Evolutionary conservation across 305 asterid species (phyloP).

Genomic region (Euphrasia arctica): DNA sequence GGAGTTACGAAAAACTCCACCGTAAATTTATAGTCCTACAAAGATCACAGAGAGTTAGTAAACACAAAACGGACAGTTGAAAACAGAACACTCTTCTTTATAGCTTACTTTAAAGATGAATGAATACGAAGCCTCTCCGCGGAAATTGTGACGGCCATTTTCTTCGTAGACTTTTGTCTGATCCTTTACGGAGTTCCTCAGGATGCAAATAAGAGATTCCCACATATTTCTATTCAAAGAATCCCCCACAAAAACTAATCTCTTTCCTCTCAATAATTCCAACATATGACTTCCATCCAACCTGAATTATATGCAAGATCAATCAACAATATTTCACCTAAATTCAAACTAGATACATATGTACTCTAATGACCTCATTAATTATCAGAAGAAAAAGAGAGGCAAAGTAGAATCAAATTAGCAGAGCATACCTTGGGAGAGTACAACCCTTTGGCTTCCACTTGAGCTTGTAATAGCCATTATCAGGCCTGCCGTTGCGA

Average conservation of each 20-base stretch:
- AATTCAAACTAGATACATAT: no score
- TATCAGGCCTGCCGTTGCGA: slow-evolving; percentile 77
- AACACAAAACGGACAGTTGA: background rate
- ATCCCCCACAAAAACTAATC: slow-evolving; percentile 65
- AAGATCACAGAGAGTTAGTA: slow-evolving; percentile 17
- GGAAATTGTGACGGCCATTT: slow-evolving; percentile 50
- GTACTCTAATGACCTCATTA: background rate
- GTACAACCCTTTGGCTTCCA: slow-evolving; percentile 91
- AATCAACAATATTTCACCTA: background rate
- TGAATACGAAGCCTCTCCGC: slow-evolving; percentile 53
- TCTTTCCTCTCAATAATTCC: slow-evolving; percentile 60
- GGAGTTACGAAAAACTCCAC: slow-evolving; percentile 68
- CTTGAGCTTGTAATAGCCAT: slow-evolving; percentile 47
- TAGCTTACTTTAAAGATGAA: slow-evolving; percentile 54
- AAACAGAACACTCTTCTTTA: background rate
- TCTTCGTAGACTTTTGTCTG: slow-evolving; percentile 55
- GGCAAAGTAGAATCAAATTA: background rate
- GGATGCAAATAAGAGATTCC: slow-evolving; percentile 69
- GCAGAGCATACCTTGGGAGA: slow-evolving; percentile 60
- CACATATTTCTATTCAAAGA: slow-evolving; percentile 73
- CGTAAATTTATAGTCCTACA: slow-evolving; percentile 53
- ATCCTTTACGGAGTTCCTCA: slow-evolving; percentile 46
- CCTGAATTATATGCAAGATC: slow-evolving; percentile 30
- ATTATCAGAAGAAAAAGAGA: background rate
- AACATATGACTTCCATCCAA: slow-evolving; percentile 55